A percentile compares a stretch with the other conserved stretches of the same genome.
These are phyloP conservation scores for Phytophthora vignae DNA, from an alignment of 352 stramenopile genomes.

Conservation along the genomic window DNA sequence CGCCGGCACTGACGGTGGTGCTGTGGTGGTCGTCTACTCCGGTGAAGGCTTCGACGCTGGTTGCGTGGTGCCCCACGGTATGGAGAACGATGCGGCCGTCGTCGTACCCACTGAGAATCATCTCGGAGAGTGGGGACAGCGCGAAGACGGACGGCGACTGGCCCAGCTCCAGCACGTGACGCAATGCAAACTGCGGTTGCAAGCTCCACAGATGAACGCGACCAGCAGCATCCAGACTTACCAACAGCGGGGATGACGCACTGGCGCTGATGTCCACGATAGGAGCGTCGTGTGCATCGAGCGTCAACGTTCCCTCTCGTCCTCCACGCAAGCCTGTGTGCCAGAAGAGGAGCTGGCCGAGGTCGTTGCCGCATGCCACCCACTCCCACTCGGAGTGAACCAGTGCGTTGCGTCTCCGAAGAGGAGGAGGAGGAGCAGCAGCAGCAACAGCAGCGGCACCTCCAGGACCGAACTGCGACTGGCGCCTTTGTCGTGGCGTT, in stretches of 20 bases:
- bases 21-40: conserved; percentile 56
- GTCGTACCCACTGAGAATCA: conserved; percentile 69
- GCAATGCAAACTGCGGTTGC: conserved; percentile 62
- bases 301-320: conserved; percentile 41
- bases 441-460: not conserved
- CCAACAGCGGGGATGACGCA: conserved; percentile 55
- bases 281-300: conserved; percentile 64
- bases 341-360: conserved; percentile 76
- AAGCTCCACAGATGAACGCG: conserved; percentile 65
- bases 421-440: too few species aligned
- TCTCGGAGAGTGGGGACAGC: conserved; percentile 58
- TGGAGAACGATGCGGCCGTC: conserved; percentile 66
- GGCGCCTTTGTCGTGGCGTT: conserved; percentile 23
- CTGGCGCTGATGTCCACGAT: conserved; percentile 54
- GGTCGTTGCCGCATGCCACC: conserved; percentile 70
- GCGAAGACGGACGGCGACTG: conserved; percentile 61
- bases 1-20: conserved; percentile 64
- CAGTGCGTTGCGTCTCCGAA: conserved; percentile 37
- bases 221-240: conserved; percentile 58
- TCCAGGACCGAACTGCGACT: conserved; percentile 11
- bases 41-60: conserved; percentile 46
- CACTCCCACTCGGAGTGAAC: conserved; percentile 67
- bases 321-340: conserved; percentile 59
- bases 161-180: conserved; percentile 58
- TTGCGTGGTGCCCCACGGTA: conserved; percentile 45